Evolutionary conservation across 108 stramenopile genomes (phyloP), one percentile per base, ranked within the genome.

Genomic region (Heterococcus sp.): DNA sequence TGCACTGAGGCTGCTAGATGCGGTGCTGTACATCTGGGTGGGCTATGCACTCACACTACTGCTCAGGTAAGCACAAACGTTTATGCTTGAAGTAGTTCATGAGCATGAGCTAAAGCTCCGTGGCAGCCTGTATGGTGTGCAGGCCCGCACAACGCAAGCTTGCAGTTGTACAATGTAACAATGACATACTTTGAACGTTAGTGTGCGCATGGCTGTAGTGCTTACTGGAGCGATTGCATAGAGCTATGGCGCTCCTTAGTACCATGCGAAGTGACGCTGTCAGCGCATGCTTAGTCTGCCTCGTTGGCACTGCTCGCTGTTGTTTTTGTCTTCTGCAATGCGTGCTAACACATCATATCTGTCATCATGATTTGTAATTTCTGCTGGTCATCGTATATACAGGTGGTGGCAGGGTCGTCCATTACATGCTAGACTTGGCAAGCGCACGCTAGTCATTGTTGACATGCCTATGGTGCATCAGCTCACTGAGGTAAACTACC

Each of bases 371-470:
- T 58, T 8, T 58, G 46, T 21, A 58, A 21, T 21, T 21, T 58
- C 14, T 14, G 46, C 46, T 58, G 46, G 14, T 58, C 46, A 14
- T 58, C 21, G 8, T 21, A 58, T 14, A 14, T 58, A 21, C 46
- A 58, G 46, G 46, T 14, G 8, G 46, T 8, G 14, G 46, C 46
- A 58, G 46, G 46, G 46, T 8, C 8, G 46, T 8, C 46, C 46
- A 58, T 8, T 21, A 21, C 21, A 21, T 8, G 46, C 92, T 65
- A 87, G 93, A 3, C 89, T 92, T 87, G 93, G 92, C n/a, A 89
- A 88, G 3, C 80, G 93, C 8, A 94, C 93, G 3, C 89, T 92
- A 3, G 91, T 92, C 0, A 89, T 94, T 68, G 93, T 89, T 29
- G 93, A 94, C 84, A 87, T 89, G 28, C 91, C 92, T 28, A 91